phyloP scores from a whole-genome alignment of 75 land plant species.

The Picea glauca region DNA sequence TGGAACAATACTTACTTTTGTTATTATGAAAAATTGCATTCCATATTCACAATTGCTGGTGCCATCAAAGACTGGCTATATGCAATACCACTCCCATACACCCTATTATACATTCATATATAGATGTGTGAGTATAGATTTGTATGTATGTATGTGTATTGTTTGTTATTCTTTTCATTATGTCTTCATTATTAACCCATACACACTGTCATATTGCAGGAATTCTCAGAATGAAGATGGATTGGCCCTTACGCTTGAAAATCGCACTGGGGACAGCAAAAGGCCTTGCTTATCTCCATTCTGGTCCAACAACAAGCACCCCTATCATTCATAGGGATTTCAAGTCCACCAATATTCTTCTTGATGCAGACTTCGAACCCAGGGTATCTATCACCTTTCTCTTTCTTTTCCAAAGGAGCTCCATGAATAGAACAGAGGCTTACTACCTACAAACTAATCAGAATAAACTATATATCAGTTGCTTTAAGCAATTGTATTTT shows the following conservation, averaged over 20 bases:
- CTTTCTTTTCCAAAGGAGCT: neutral
- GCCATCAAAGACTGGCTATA: too few species aligned
- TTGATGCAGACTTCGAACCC: constrained; percentile 74
- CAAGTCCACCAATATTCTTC: constrained; percentile 89
- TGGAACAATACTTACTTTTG: too few species aligned
- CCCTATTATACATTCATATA: neutral
- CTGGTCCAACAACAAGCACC: constrained; percentile 67
- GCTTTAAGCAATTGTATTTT: neutral
- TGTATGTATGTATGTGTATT: neutral
- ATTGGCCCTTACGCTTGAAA: constrained; percentile 78
- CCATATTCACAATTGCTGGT: too few species aligned
- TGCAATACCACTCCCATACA: too few species aligned
- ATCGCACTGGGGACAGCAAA: constrained; percentile 88
- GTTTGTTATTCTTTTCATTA: neutral
- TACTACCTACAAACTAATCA: too few species aligned
- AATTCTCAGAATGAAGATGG: constrained; percentile 57
- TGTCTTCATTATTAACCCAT: neutral
- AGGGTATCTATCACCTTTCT: constrained; percentile 39
- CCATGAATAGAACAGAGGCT: too few species aligned
- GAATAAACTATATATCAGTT: neutral
- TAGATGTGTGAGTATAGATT: neutral
- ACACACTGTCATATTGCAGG: constrained; percentile 21
- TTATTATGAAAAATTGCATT: too few species aligned
- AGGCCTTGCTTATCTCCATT: constrained; percentile 95
- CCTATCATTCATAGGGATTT: constrained; percentile 95